Evolutionary conservation across 805 yeast genomes (phyloP), one percentile per base, ranked within the genome.

Genomic region (Torulaspora delbrueckii): DNA sequence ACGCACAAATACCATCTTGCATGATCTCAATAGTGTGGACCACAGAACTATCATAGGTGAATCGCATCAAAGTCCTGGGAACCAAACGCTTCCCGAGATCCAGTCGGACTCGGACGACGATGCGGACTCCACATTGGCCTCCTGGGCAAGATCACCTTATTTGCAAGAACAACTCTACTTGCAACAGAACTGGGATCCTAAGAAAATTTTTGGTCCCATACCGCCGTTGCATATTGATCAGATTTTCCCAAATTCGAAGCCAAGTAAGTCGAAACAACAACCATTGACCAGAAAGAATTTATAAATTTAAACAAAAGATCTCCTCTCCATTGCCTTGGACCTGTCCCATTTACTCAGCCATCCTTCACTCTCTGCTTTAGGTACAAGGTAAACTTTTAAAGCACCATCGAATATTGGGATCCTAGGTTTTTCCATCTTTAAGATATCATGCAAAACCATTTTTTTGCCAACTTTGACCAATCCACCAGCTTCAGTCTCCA

Each of bases 401-500:
- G 84, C 73, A 48, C 77, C 74, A 57, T 90, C 96, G 50, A 90
- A 81, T 35, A 90, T 63, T 2, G 96, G 96, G 7, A 87, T 79
- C 19, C 72, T 72, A 12, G 95, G 86, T 7, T 67, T 66, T 30
- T 75, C 78, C 40, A 78, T 74, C 68, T 79, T 74, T 51, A 91
- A 71, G 0, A 82, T 84, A 42, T 77, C 76, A 56, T 78, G 76
- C 18, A 91, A 62, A 1, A 85, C 70, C 18, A 81, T 76, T 53
- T 85, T 87, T 62, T 83, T 86, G 23, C 96, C 96, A 4, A 84
- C 79, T 65, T 87, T 88, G 37, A 88, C 82, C 49, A 91, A 72
- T 0, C 97, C 97, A 41, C 96, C 96, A 2, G 79, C 58, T 26
- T 68, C 73, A 0, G 96, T 87, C 63, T 87, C 97, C 81, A 86